These are phyloP conservation scores for Geotrichum europaeum DNA, from an alignment of 1,139 yeast species.

Conservation along the genomic window DNA sequence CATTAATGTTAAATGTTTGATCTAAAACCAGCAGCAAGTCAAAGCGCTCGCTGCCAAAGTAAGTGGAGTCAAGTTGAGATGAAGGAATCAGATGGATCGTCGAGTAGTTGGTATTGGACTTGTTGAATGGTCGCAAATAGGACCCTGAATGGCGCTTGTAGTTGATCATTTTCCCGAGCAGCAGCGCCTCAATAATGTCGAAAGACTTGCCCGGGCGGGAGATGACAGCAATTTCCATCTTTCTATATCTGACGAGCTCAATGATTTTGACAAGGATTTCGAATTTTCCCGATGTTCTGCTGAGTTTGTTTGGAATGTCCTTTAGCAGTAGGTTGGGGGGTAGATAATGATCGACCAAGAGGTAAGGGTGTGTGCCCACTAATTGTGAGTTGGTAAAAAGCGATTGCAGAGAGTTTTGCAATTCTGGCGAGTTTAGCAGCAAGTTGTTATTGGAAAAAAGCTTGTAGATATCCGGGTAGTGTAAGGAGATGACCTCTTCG, in stretches of 20 bases:
- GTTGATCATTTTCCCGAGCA: slow-evolving; percentile 62
- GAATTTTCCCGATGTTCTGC: slow-evolving; percentile 84
- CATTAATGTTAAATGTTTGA: slow-evolving; percentile 50
- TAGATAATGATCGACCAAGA: slow-evolving; percentile 76
- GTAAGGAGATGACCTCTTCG: slow-evolving; percentile 88
- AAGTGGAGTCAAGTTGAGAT: slow-evolving; percentile 26
- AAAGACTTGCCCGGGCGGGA: slow-evolving; percentile 57
- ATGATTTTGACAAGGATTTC: slow-evolving; percentile 52
- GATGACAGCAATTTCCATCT: slow-evolving; percentile 46
- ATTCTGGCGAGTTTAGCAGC: slow-evolving; percentile 32
- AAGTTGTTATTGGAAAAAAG: slow-evolving; percentile 50
- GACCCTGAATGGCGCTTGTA: slow-evolving; percentile 63
- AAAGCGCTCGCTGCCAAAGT: slow-evolving; percentile 36
- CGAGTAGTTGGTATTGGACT: slow-evolving; percentile 23
- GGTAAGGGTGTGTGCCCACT: slow-evolving; percentile 83
- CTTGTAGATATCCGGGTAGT: slow-evolving; percentile 82
- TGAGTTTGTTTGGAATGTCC: slow-evolving; percentile 69
- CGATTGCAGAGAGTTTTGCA: slow-evolving; percentile 54
- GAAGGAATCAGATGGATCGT: slow-evolving; percentile 35
- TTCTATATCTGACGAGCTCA: slow-evolving; percentile 37
- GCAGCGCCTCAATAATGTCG: slow-evolving; percentile 72
- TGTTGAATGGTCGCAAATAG: slow-evolving; percentile 23
- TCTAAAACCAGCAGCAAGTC: slow-evolving; percentile 69
- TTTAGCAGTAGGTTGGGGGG: slow-evolving; percentile 74
- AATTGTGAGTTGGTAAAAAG: slow-evolving; percentile 69